A percentile compares a stretch with the other conserved stretches of the same genome.
Evolutionary conservation across 192 early-diverging fungal species (phyloP).

Genomic region (Podila horticola): DNA sequence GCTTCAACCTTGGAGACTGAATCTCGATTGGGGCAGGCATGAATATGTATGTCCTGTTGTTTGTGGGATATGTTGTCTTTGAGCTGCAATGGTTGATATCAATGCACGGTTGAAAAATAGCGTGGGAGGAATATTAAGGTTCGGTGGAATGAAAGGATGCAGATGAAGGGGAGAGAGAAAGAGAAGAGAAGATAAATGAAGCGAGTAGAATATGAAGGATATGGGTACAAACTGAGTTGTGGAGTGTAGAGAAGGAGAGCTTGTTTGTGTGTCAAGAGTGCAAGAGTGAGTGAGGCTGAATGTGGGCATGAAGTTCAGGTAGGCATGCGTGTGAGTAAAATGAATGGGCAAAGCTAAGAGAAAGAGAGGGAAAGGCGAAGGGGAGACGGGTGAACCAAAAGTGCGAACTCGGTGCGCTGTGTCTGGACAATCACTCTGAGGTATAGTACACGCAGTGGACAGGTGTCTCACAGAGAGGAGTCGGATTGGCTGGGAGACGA

Average conservation of each 20-base stretch:
- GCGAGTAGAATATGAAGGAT: neutral
- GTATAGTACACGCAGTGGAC: too few relatives aligned
- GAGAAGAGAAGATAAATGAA: neutral
- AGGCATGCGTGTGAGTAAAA: neutral
- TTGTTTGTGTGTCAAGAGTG: neutral
- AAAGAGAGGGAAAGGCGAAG: neutral
- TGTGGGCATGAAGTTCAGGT: neutral
- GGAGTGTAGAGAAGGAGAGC: neutral
- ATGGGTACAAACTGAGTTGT: too few relatives aligned
- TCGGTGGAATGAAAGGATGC: neutral
- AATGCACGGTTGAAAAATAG: neutral
- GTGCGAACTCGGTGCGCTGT: neutral
- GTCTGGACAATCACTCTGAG: too few relatives aligned
- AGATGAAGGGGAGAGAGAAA: neutral
- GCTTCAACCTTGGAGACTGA: conserved; percentile 11
- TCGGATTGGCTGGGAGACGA: too few relatives aligned
- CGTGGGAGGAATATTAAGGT: neutral
- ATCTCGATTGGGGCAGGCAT: conserved; percentile 26
- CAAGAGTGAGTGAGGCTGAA: neutral
- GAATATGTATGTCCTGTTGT: neutral
- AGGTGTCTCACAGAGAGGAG: too few relatives aligned
- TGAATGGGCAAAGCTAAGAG: neutral
- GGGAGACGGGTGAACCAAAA: neutral
- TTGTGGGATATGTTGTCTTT: too few relatives aligned
- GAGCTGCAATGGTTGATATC: neutral